Conservation (phyloP, 129 eudicot species). For the Solidago caesia region DNA sequence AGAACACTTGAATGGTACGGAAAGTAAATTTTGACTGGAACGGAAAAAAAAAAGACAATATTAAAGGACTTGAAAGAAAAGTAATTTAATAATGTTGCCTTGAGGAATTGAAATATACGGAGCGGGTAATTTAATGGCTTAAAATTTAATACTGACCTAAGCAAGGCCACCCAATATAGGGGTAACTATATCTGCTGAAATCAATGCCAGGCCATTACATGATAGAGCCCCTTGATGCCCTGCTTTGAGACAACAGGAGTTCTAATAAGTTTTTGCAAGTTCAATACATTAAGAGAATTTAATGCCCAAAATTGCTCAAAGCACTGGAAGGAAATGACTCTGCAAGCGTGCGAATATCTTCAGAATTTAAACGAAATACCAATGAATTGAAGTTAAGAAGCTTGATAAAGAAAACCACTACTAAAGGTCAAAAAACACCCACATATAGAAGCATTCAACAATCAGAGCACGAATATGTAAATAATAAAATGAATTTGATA, state of each 20-base stretch:
- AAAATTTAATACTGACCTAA: constrained; percentile 78
- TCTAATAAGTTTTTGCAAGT: constrained; percentile 58
- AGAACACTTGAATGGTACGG: constrained; percentile 23
- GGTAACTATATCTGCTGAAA: constrained; percentile 79
- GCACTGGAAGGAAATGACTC: constrained; percentile 56
- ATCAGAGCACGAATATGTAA: constrained; percentile 17
- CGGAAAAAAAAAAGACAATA: constrained; percentile 29
- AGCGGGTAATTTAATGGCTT: constrained; percentile 46
- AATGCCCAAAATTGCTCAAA: constrained; percentile 44
- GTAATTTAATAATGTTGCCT: constrained; percentile 36
- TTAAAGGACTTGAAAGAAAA: constrained; percentile 33
- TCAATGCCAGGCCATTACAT: constrained; percentile 78
- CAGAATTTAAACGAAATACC: constrained; percentile 43
- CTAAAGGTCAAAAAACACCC: constrained; percentile 16
- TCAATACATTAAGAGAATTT: constrained; percentile 31
- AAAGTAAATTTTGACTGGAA: constrained; percentile 42
- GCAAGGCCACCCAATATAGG: constrained; percentile 68
- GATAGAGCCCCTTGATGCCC: constrained; percentile 91
- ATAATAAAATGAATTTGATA: neutral
- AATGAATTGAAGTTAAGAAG: constrained; percentile 38
- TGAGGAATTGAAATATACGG: constrained; percentile 47
- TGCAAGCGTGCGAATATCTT: constrained; percentile 44
- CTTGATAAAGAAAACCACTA: constrained; percentile 24
- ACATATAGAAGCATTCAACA: constrained; percentile 21
- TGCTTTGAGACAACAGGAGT: constrained; percentile 90